These are phyloP conservation scores for Aspergillus melleus DNA, from an alignment of 2,329 filamentous ascomycete genomes.

Conservation along the genomic window DNA sequence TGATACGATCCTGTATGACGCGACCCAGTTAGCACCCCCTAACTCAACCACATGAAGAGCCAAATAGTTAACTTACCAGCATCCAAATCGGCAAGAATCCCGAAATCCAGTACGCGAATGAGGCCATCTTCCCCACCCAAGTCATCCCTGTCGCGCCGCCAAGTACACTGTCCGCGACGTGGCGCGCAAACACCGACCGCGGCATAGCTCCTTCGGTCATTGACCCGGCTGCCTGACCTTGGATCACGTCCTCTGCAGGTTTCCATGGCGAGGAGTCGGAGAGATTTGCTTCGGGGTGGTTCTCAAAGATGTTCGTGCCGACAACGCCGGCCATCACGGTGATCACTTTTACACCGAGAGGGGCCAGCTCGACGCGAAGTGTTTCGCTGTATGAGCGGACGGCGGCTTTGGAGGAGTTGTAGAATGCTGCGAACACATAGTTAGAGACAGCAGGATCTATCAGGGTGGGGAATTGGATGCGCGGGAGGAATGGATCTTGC, in stretches of 20 bases:
- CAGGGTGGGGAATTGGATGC: too few species aligned
- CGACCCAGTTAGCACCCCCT: not conserved
- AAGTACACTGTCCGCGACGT: conserved; percentile 25
- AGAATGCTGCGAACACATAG: conserved; percentile 10
- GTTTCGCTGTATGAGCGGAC: conserved; percentile 20
- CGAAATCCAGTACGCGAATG: conserved; percentile 6
- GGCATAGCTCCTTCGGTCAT: conserved; percentile 5
- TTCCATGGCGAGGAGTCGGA: conserved; percentile 21
- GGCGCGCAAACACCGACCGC: conserved; percentile 15
- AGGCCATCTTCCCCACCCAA: conserved; percentile 21
- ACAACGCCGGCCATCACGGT: conserved; percentile 22
- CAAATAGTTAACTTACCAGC: conserved; percentile 9
- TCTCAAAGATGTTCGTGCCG: conserved; percentile 17
- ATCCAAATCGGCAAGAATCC: conserved; percentile 15
- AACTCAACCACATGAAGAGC: not conserved
- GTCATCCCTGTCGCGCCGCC: conserved; percentile 18
- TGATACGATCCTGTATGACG: not conserved
- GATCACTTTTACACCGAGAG: conserved; percentile 25
- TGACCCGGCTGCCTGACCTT: not conserved
- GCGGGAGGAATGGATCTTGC: too few species aligned
- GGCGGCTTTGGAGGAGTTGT: conserved; percentile 27
- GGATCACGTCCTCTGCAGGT: conserved; percentile 10
- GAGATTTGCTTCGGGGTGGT: conserved; percentile 11
- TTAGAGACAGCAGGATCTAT: not conserved
- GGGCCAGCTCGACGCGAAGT: conserved; percentile 24